These are phyloP conservation scores for Inonotus hispidus DNA, from an alignment of 1,284 basidiomycete species.

Conservation along the genomic window DNA sequence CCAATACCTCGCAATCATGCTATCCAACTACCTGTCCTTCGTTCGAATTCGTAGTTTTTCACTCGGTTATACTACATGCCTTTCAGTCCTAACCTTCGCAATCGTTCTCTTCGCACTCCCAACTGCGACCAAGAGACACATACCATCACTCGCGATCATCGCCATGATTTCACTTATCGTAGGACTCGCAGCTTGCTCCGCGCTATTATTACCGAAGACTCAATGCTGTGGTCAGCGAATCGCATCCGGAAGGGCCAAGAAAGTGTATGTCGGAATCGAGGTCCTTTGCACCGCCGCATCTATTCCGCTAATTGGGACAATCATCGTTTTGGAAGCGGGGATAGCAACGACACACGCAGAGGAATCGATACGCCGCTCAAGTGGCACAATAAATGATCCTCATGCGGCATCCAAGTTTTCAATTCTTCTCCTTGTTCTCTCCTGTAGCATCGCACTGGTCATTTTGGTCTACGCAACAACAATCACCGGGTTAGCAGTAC, in stretches of 20 bases:
- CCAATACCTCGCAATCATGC: background rate
- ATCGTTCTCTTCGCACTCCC: constrained; percentile 9
- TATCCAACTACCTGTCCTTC: background rate
- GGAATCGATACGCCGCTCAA: background rate
- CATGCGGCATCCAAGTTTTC: background rate
- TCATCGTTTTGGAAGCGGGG: background rate
- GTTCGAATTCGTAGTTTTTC: background rate
- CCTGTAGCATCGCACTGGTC: background rate
- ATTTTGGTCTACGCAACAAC: background rate
- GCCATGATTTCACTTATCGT: background rate
- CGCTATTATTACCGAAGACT: constrained; percentile 1
- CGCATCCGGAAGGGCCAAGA: background rate
- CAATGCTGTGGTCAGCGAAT: background rate
- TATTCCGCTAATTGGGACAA: background rate
- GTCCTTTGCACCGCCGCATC: background rate
- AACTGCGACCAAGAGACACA: background rate
- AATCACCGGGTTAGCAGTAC: background rate
- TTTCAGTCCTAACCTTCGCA: constrained; percentile 4
- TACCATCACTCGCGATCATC: background rate
- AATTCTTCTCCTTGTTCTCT: background rate
- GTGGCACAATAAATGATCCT: background rate
- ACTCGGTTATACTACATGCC: background rate
- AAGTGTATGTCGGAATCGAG: constrained; percentile 6
- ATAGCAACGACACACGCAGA: background rate
- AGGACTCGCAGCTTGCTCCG: background rate